phyloP scores from a whole-genome alignment of 805 yeast species.

The Candida andamanensis region DNA sequence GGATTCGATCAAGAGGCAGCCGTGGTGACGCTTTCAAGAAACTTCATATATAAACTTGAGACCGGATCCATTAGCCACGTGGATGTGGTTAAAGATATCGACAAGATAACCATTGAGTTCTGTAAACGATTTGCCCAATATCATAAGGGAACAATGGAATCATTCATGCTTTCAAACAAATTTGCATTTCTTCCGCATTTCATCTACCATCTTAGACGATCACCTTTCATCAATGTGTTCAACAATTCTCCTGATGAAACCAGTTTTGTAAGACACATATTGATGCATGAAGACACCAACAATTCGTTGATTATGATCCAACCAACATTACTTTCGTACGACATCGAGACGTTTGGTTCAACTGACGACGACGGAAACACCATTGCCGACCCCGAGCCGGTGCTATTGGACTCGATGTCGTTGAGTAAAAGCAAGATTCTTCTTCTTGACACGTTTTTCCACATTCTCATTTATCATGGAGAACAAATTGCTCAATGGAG shows the following conservation, averaged over 20 bases:
- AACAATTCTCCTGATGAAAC: slow-evolving; percentile 99
- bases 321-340: slow-evolving; percentile 78
- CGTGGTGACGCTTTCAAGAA: slow-evolving; percentile 84
- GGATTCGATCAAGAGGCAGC: slow-evolving; percentile 99
- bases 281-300: slow-evolving; percentile 85
- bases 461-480: slow-evolving; percentile 92
- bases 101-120: slow-evolving; percentile 80
- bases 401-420: slow-evolving; percentile 87
- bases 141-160: slow-evolving; percentile 74
- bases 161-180: slow-evolving; percentile 78
- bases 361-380: slow-evolving; percentile 26
- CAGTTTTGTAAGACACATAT: slow-evolving; percentile 90
- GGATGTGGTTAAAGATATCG: slow-evolving; percentile 89
- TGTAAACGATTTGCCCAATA: slow-evolving; percentile 94
- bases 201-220: slow-evolving; percentile 90
- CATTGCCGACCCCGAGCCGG: slow-evolving; percentile 75
- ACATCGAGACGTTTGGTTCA: slow-evolving; percentile 39
- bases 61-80: slow-evolving; percentile 69
- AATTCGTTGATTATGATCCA: slow-evolving; percentile 96
- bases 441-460: slow-evolving; percentile 93
- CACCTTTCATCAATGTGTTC: slow-evolving; percentile 92
- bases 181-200: slow-evolving; percentile 92
- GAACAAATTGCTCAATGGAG: slow-evolving; percentile 95
- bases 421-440: slow-evolving; percentile 83
- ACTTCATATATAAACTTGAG: slow-evolving; percentile 74